A percentile compares a stretch with the other conserved stretches of the same genome.
These are phyloP conservation scores for Citrus sp. DNA, from an alignment of 345 rosid species.

Conservation along the genomic window DNA sequence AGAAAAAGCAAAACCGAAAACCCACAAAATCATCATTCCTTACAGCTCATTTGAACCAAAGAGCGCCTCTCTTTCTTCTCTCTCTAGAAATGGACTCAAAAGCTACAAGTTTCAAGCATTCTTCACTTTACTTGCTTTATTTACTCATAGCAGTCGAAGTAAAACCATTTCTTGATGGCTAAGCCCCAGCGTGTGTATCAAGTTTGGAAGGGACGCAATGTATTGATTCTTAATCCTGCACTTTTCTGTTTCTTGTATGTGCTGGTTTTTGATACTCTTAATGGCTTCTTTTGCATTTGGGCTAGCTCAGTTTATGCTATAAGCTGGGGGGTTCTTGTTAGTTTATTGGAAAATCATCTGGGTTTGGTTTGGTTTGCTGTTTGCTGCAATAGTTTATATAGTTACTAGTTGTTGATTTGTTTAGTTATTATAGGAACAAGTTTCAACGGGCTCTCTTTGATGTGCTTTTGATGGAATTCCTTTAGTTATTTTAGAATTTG, in stretches of 20 bases:
- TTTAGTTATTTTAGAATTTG: not conserved
- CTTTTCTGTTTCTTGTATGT: not conserved
- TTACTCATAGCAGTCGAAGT: slow-evolving; percentile 1
- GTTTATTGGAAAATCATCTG: not conserved
- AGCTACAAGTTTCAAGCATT: slow-evolving; percentile 35
- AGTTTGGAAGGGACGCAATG: slow-evolving; percentile 56
- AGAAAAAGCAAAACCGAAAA: slow-evolving; percentile 22
- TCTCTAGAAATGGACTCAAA: slow-evolving; percentile 25
- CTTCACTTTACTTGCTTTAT: slow-evolving; percentile 15
- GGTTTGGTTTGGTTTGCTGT: slow-evolving; percentile 4
- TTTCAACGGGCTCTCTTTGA: not conserved
- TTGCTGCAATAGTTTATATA: not conserved
- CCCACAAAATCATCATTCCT: slow-evolving; percentile 26
- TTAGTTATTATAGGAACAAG: not conserved
- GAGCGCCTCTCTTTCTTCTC: slow-evolving; percentile 23
- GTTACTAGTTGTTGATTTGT: not conserved
- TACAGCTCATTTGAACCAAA: slow-evolving; percentile 37
- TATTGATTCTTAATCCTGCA: slow-evolving; percentile 1
- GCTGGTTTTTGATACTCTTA: not conserved
- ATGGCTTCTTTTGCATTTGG: not conserved
- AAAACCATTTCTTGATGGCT: slow-evolving; percentile 33
- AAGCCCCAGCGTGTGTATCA: slow-evolving; percentile 36
- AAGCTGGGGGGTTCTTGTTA: slow-evolving; percentile 2
- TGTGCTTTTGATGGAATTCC: not conserved
- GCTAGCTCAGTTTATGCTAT: not conserved